Conservation (phyloP, 352 stramenopile species). For the Hyaloperonospora arabidopsidis region DNA sequence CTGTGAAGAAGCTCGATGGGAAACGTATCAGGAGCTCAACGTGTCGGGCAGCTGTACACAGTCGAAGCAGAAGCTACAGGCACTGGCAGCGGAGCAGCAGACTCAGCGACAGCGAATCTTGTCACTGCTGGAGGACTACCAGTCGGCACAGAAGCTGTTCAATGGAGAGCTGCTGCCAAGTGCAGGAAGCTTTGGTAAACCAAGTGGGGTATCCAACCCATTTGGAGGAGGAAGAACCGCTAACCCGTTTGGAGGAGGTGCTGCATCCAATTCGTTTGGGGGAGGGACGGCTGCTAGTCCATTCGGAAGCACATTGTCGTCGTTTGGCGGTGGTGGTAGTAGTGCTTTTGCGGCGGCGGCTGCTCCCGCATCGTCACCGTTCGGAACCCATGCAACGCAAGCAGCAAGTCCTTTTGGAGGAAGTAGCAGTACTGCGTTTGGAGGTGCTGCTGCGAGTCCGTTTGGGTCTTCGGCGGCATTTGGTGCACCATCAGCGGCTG, state of each 20-base stretch:
- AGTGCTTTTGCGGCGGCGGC: slow-evolving; percentile 18
- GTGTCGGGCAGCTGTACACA: slow-evolving; percentile 32
- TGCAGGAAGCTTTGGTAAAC: slow-evolving; percentile 13
- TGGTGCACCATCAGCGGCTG: slow-evolving; percentile 20
- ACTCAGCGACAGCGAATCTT: slow-evolving; percentile 42
- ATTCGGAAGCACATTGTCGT: slow-evolving; percentile 11
- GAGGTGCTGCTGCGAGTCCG: slow-evolving; percentile 19
- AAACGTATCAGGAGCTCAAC: slow-evolving; percentile 57
- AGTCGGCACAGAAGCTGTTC: slow-evolving; percentile 48
- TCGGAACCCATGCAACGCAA: slow-evolving; percentile 13
- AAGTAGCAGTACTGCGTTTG: slow-evolving; percentile 13
- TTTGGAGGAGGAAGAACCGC: slow-evolving; percentile 18
- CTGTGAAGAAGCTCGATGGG: slow-evolving; percentile 50
- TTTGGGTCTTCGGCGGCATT: slow-evolving; percentile 33
- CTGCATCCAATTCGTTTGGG: slow-evolving; percentile 19
- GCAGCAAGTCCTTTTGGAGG: slow-evolving; percentile 30
- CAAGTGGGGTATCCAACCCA: slow-evolving; percentile 11
- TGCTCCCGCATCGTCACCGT: slow-evolving; percentile 14
- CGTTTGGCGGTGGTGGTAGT: slow-evolving; percentile 8
- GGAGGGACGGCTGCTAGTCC: slow-evolving; percentile 13
- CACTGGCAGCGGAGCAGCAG: slow-evolving; percentile 38
- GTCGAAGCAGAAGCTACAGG: slow-evolving; percentile 36
- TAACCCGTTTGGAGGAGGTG: slow-evolving; percentile 19
- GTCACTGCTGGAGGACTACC: slow-evolving; percentile 39
- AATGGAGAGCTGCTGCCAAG: slow-evolving; percentile 36